phyloP scores from a whole-genome alignment of 345 rosid species.

The Lepidium sativum region DNA sequence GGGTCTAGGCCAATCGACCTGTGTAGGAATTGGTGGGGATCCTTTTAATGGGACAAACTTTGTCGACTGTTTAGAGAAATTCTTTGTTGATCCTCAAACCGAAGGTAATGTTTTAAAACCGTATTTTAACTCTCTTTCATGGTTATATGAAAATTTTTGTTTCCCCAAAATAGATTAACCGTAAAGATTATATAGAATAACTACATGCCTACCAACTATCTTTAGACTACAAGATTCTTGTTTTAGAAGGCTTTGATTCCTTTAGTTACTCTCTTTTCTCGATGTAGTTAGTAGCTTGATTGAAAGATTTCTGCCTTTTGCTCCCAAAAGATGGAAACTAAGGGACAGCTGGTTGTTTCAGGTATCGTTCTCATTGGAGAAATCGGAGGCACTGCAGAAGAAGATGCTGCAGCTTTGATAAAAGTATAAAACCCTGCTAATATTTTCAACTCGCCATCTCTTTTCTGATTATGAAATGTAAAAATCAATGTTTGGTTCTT shows the following conservation, averaged over 20 bases:
- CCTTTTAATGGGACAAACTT: conserved; percentile 97
- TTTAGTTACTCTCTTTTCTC: background rate
- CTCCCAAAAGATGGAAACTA: background rate
- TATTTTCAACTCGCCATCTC: conserved; percentile 3
- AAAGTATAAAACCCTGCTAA: conserved; percentile 35
- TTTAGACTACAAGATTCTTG: background rate
- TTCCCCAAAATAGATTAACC: background rate
- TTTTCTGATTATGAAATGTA: background rate
- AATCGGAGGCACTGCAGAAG: conserved; percentile 98
- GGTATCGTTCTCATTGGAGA: conserved; percentile 94
- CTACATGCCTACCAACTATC: background rate
- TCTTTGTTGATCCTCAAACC: conserved; percentile 85
- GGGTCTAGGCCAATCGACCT: conserved; percentile 93
- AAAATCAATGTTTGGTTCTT: background rate
- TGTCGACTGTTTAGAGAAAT: conserved; percentile 75
- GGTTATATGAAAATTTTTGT: background rate
- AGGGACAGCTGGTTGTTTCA: conserved; percentile 27
- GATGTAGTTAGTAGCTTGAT: background rate
- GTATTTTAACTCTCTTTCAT: background rate
- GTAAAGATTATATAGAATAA: background rate
- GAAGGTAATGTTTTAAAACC: conserved; percentile 51
- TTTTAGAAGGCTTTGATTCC: background rate
- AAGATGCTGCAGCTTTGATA: conserved; percentile 90
- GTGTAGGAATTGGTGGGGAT: conserved; percentile 97
- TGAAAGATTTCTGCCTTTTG: background rate